phyloP scores from a whole-genome alignment of 73 alveolate genomes.

The Paramecium primaurelia region DNA sequence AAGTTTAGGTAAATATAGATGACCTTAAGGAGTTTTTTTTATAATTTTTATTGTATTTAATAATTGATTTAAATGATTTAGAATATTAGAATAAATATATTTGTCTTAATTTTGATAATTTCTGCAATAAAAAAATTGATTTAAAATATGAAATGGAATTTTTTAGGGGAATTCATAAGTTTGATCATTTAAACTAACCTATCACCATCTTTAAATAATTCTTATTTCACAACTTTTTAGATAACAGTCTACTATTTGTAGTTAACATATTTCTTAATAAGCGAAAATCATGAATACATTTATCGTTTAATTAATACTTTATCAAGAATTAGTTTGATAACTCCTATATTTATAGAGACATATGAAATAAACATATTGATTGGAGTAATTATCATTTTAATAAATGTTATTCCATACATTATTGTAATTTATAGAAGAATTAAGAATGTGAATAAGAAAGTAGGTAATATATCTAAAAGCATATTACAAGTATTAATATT shows the following conservation, averaged over 20 bases:
- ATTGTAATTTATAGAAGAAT: background rate
- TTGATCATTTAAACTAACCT: background rate
- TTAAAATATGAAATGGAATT: background rate
- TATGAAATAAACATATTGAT: background rate
- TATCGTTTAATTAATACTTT: background rate
- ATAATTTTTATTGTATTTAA: background rate
- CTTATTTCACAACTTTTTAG: background rate
- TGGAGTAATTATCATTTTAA: background rate
- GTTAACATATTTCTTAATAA: background rate
- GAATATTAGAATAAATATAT: background rate
- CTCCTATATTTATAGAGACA: background rate
- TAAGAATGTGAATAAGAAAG: background rate
- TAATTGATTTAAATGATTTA: background rate
- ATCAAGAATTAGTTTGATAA: background rate
- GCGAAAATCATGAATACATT: slow-evolving; percentile 2
- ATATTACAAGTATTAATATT: background rate
- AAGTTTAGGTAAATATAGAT: background rate
- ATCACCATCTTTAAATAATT: background rate
- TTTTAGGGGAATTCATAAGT: background rate
- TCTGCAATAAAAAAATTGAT: background rate
- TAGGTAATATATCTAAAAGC: slow-evolving; percentile 4
- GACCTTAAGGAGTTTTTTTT: background rate
- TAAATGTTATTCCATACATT: background rate
- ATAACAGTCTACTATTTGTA: background rate
- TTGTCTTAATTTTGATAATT: background rate